Conservation (phyloP, 2,329 filamentous ascomycete species). For the Epichloe baconii region DNA sequence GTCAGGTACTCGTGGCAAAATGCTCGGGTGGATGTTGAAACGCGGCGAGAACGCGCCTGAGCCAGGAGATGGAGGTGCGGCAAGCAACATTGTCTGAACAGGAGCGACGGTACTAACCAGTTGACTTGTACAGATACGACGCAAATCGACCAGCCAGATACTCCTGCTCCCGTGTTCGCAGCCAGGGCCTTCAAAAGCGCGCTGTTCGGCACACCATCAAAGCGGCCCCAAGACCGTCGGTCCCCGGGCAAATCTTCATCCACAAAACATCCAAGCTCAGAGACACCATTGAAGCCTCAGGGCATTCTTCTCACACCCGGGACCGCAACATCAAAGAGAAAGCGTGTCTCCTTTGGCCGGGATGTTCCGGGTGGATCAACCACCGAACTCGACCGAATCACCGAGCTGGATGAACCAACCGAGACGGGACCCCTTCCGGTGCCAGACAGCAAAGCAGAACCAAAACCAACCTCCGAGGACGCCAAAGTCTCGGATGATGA, state of each 20-base stretch:
- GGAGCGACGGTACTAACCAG: not conserved
- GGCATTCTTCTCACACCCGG: slow-evolving; percentile 54
- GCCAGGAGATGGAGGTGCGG: slow-evolving; percentile 13
- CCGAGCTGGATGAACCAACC: slow-evolving; percentile 31
- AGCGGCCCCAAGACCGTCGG: slow-evolving; percentile 21
- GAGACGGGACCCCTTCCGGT: slow-evolving; percentile 26
- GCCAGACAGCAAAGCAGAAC: slow-evolving; percentile 12
- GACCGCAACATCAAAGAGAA: slow-evolving; percentile 44
- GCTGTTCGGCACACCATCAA: slow-evolving; percentile 46
- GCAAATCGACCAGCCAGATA: slow-evolving; percentile 46
- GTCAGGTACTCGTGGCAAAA: slow-evolving; percentile 13
- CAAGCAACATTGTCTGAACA: not conserved
- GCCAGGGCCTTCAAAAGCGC: slow-evolving; percentile 51
- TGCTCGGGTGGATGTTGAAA: slow-evolving; percentile 49
- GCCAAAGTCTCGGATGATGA: slow-evolving; percentile 26
- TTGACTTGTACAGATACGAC: slow-evolving; percentile 22
- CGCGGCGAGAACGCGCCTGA: slow-evolving; percentile 27
- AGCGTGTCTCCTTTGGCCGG: slow-evolving; percentile 52
- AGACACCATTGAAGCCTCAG: slow-evolving; percentile 36
- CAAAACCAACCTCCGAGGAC: not conserved
- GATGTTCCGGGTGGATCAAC: slow-evolving; percentile 29
- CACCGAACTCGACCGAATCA: slow-evolving; percentile 12
- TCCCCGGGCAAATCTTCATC: slow-evolving; percentile 7
- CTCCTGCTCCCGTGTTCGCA: slow-evolving; percentile 53
- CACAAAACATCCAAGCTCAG: slow-evolving; percentile 16